Evolutionary conservation across 257 asterid species (phyloP).

Genomic region (Paraleonurus japonicus): DNA sequence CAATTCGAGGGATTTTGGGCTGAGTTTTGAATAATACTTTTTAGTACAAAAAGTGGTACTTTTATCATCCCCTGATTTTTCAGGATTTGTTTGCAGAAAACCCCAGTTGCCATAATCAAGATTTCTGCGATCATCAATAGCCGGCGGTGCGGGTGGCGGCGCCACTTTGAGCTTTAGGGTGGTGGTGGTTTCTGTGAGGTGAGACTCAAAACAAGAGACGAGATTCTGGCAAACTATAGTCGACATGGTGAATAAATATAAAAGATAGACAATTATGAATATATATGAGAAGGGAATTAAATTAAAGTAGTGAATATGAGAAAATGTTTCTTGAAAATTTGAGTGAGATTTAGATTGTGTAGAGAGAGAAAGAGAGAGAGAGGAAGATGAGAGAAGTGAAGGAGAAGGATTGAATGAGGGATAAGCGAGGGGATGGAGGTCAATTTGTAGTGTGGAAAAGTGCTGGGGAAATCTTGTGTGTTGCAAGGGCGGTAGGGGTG

Average conservation of each 20-base stretch:
- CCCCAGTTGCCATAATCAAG: slow-evolving; percentile 41
- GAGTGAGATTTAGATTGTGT: background rate
- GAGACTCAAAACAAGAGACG: slow-evolving; percentile 44
- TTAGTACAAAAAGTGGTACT: background rate
- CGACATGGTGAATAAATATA: slow-evolving; percentile 45
- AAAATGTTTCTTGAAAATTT: no score
- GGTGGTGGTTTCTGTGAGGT: slow-evolving; percentile 47
- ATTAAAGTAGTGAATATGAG: background rate
- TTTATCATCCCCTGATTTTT: slow-evolving; percentile 9
- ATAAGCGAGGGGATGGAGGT: slow-evolving; percentile 51
- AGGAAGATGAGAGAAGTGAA: slow-evolving; percentile 30
- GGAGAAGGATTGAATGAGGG: slow-evolving; percentile 45
- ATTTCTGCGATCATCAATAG: background rate
- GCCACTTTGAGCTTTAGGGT: slow-evolving; percentile 45
- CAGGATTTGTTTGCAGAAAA: slow-evolving; percentile 37
- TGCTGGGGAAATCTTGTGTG: slow-evolving; percentile 30
- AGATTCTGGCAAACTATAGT: slow-evolving; percentile 49
- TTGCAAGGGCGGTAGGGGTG: no score
- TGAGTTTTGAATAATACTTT: slow-evolving; percentile 22
- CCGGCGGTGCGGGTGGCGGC: slow-evolving; percentile 25
- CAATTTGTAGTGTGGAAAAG: slow-evolving; percentile 72
- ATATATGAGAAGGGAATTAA: background rate
- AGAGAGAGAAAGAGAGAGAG: slow-evolving; percentile 6
- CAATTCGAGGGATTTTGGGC: slow-evolving; percentile 55
- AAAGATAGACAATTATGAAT: no score